Percentiles rank a stretch among this genome's conserved stretches.
phyloP scores from a whole-genome alignment of 2,329 filamentous ascomycete genomes.

The Sclerotiophoma versabilis region DNA sequence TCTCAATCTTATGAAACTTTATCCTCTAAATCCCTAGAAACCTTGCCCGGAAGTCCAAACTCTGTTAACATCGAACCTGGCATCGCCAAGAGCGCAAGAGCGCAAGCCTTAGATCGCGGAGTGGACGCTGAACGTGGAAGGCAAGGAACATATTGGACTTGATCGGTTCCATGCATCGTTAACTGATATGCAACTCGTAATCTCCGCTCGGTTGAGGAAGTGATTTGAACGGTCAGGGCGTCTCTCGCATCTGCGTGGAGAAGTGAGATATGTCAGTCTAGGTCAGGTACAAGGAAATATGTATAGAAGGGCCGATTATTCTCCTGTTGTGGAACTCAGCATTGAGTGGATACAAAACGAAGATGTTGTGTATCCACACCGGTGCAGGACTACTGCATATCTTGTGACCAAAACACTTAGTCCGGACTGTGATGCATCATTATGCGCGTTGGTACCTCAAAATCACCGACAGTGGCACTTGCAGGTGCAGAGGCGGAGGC shows the following conservation, averaged over 20 bases:
- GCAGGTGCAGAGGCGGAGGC: not conserved
- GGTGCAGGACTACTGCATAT: conserved; percentile 4
- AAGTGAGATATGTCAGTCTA: not conserved
- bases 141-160: not conserved
- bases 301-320: conserved; percentile 9
- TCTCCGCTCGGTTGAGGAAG: conserved; percentile 1
- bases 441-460: not conserved
- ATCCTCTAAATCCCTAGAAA: not conserved
- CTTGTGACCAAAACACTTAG: conserved; percentile 1
- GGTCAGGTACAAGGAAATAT: not conserved
- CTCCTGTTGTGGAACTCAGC: not conserved
- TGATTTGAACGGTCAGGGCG: not conserved
- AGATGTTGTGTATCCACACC: conserved; percentile 3
- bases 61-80: not conserved
- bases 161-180: not conserved
- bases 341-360: not conserved
- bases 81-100: conserved; percentile 3
- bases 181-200: not conserved
- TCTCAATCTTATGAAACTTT: not conserved
- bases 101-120: not conserved
- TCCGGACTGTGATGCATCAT: conserved; percentile 13
- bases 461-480: not conserved
- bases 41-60: not conserved
- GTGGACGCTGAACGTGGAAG: not conserved
- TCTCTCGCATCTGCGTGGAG: not conserved